These are phyloP conservation scores for Salvia hispanica DNA, from an alignment of 257 asterid species.

Conservation along the genomic window DNA sequence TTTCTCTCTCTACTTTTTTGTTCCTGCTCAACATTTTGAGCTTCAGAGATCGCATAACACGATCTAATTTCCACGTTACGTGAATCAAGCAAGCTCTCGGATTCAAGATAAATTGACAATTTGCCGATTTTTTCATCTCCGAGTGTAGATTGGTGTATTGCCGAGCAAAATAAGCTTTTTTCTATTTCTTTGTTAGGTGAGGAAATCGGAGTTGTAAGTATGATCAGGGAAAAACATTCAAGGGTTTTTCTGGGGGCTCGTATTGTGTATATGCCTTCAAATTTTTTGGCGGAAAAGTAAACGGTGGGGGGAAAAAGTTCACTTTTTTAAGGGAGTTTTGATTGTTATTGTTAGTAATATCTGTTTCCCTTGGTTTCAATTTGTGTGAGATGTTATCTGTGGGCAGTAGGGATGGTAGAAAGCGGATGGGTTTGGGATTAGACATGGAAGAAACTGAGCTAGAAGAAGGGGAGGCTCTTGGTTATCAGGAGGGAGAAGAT, in stretches of 20 bases:
- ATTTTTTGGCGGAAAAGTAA: slow-evolving; percentile 49
- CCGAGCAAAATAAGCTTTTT: slow-evolving; percentile 23
- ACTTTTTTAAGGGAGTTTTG: slow-evolving; percentile 36
- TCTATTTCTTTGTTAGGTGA: slow-evolving; percentile 43
- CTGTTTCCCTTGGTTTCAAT: slow-evolving; percentile 5
- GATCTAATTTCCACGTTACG: slow-evolving; percentile 53
- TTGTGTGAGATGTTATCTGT: slow-evolving; percentile 67
- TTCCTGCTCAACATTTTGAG: slow-evolving; percentile 56
- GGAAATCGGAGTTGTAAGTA: slow-evolving; percentile 43
- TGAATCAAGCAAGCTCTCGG: slow-evolving; percentile 39
- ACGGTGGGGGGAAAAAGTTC: slow-evolving; percentile 37
- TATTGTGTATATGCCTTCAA: slow-evolving; percentile 35
- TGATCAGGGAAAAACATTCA: slow-evolving; percentile 42
- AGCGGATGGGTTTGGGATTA: slow-evolving; percentile 67
- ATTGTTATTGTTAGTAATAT: slow-evolving; percentile 21
- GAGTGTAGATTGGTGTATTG: slow-evolving; percentile 23
- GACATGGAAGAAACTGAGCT: slow-evolving; percentile 84
- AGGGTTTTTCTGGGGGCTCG: slow-evolving; percentile 46
- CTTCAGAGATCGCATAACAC: slow-evolving; percentile 60
- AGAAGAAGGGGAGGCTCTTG: slow-evolving; percentile 96
- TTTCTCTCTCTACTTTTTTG: slow-evolving; percentile 38
- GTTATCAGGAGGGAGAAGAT: slow-evolving; percentile 47
- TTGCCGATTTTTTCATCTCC: background rate
- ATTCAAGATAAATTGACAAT: slow-evolving; percentile 13
- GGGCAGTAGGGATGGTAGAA: slow-evolving; percentile 75